Conservation (phyloP, 2,329 filamentous ascomycete species). For the Epichloe uncinata region DNA sequence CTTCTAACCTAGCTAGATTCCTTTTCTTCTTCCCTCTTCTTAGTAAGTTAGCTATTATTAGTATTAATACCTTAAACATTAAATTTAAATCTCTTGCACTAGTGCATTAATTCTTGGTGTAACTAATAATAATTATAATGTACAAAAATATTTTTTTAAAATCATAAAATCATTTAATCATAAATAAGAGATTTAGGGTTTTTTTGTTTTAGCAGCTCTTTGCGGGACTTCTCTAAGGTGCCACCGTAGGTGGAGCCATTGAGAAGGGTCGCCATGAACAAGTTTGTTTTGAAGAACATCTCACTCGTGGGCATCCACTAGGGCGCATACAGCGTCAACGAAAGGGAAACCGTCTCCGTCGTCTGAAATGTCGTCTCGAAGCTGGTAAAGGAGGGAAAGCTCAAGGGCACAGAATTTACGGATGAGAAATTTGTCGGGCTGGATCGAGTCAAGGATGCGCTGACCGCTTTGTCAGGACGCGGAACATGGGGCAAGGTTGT, state of each 20-base stretch:
- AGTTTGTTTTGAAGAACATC: slow-evolving; percentile 88
- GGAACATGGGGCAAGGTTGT: slow-evolving; percentile 96
- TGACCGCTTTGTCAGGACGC: slow-evolving; percentile 64
- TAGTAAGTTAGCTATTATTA: too few relatives aligned
- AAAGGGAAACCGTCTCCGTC: slow-evolving; percentile 52
- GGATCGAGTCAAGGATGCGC: slow-evolving; percentile 61
- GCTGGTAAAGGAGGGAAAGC: slow-evolving; percentile 64
- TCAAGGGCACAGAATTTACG: slow-evolving; percentile 68
- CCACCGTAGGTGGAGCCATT: slow-evolving; percentile 38
- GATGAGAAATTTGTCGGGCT: slow-evolving; percentile 74
- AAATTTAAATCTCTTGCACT: too few relatives aligned
- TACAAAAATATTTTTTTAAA: too few relatives aligned
- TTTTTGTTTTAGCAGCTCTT: too few relatives aligned
- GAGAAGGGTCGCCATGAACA: slow-evolving; percentile 89
- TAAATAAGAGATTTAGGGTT: too few relatives aligned
- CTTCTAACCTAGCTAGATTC: too few relatives aligned
- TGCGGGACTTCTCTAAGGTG: too few relatives aligned
- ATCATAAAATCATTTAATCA: too few relatives aligned
- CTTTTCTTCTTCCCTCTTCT: too few relatives aligned
- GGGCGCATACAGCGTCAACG: slow-evolving; percentile 67
- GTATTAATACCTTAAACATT: too few relatives aligned
- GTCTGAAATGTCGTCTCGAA: slow-evolving; percentile 79
- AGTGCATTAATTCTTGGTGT: too few relatives aligned
- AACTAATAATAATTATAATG: too few relatives aligned
- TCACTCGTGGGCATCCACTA: slow-evolving; percentile 81